phyloP scores from a whole-genome alignment of 768 basidiomycete genomes.

The Melanogaster broomeanus region DNA sequence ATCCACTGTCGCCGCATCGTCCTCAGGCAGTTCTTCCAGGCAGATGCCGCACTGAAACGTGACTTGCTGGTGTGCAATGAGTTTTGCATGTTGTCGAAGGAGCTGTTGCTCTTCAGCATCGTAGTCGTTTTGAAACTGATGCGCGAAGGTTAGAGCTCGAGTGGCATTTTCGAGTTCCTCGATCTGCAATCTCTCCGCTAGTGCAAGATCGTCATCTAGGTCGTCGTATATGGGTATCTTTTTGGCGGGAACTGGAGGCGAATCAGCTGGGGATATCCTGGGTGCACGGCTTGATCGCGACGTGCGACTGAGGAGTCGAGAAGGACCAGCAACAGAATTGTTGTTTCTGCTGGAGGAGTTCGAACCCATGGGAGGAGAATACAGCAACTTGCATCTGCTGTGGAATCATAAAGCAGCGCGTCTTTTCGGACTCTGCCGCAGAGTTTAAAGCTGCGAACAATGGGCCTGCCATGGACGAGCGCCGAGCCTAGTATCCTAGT shows the following conservation, averaged over 20 bases:
- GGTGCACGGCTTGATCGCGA: background rate
- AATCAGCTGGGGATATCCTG: constrained; percentile 21
- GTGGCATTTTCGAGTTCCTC: constrained; percentile 9
- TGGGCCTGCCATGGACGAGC: too few relatives aligned
- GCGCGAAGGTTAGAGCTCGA: constrained; percentile 22
- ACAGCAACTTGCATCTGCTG: too few relatives aligned
- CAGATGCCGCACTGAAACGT: constrained; percentile 59
- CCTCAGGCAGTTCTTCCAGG: constrained; percentile 47
- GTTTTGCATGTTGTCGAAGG: constrained; percentile 32
- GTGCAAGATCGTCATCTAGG: constrained; percentile 13
- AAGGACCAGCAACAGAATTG: background rate
- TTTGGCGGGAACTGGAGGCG: constrained; percentile 20
- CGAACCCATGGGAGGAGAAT: too few relatives aligned
- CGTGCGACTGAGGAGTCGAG: background rate
- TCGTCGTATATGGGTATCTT: constrained; percentile 11
- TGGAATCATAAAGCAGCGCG: too few relatives aligned
- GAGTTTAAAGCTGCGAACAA: too few relatives aligned
- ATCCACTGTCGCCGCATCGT: constrained; percentile 42
- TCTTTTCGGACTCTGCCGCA: too few relatives aligned
- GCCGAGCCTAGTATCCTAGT: too few relatives aligned
- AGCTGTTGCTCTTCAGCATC: constrained; percentile 44
- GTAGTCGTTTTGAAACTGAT: constrained; percentile 35
- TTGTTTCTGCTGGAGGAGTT: too few relatives aligned
- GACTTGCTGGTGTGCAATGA: constrained; percentile 29
- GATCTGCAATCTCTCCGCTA: constrained; percentile 18